Evolutionary conservation across 2,329 filamentous ascomycete species (phyloP).

Genomic region (Tricladium varicosporioides): DNA sequence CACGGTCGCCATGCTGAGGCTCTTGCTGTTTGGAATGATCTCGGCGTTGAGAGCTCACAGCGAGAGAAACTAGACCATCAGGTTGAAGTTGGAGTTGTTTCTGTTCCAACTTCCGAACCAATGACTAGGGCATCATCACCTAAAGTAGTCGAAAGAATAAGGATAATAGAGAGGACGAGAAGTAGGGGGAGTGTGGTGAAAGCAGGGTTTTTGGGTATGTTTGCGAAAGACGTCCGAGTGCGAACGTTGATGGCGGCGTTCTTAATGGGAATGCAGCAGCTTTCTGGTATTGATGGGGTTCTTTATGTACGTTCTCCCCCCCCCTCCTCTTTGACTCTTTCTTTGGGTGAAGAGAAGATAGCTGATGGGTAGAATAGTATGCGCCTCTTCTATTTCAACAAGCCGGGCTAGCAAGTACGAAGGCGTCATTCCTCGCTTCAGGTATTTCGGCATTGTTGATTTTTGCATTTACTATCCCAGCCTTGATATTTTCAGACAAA

Average conservation of each 20-base stretch:
- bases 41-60: slow-evolving; percentile 26
- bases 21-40: slow-evolving; percentile 35
- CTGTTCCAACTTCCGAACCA: neutral
- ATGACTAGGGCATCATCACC: neutral
- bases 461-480: slow-evolving; percentile 55
- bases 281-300: slow-evolving; percentile 61
- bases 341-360: too few relatives aligned
- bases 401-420: slow-evolving; percentile 53
- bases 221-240: slow-evolving; percentile 42
- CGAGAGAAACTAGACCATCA: slow-evolving; percentile 27
- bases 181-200: slow-evolving; percentile 6
- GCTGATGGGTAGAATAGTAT: slow-evolving; percentile 42
- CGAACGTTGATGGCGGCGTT: slow-evolving; percentile 53
- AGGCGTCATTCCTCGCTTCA: slow-evolving; percentile 58
- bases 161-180: neutral
- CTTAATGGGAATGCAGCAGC: slow-evolving; percentile 57
- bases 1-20: slow-evolving; percentile 49
- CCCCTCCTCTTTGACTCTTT: neutral
- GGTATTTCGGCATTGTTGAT: slow-evolving; percentile 59
- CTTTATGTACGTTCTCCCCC: slow-evolving; percentile 47
- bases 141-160: neutral
- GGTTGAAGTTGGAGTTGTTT: neutral
- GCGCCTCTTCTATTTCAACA: slow-evolving; percentile 59
- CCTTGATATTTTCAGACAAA: slow-evolving; percentile 52
- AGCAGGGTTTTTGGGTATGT: slow-evolving; percentile 28